A percentile compares a stretch with the other conserved stretches of the same genome.
phyloP scores from a whole-genome alignment of 1,284 basidiomycete species.

The Pseudomicrostroma phylloplanum region DNA sequence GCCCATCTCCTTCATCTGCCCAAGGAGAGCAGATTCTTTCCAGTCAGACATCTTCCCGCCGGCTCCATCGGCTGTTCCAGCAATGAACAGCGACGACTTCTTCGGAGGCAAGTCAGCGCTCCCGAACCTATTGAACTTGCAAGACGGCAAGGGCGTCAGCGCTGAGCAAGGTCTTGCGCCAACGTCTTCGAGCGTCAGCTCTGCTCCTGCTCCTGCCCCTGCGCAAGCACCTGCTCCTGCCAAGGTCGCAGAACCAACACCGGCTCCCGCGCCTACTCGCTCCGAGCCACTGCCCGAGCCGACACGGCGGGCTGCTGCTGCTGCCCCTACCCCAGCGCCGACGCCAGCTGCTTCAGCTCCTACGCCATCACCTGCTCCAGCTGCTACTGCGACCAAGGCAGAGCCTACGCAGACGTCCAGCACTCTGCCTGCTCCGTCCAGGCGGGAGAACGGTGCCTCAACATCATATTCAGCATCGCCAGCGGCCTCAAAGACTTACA shows the following conservation, averaged over 20 bases:
- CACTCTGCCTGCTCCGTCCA: neutral
- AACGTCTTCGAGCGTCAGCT: neutral
- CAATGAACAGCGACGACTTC: conserved; percentile 75
- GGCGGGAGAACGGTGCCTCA: conserved; percentile 6
- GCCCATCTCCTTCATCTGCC: conserved; percentile 87
- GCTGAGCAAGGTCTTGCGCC: neutral
- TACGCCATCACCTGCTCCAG: neutral
- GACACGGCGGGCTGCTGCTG: conserved; percentile 11
- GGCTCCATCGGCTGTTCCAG: conserved; percentile 72
- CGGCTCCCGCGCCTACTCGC: conserved; percentile 14
- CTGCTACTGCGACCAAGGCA: conserved; percentile 3
- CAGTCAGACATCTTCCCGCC: conserved; percentile 92
- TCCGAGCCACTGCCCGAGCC: conserved; percentile 15
- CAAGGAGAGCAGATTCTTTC: conserved; percentile 82
- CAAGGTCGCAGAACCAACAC: neutral
- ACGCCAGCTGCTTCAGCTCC: conserved; percentile 13
- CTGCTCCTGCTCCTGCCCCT: conserved; percentile 13
- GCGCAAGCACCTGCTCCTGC: conserved; percentile 10
- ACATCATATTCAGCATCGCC: conserved; percentile 8
- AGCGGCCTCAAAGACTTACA: neutral
- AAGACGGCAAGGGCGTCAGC: conserved; percentile 35
- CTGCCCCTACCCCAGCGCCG: conserved; percentile 6
- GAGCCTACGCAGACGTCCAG: neutral
- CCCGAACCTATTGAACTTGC: conserved; percentile 61
- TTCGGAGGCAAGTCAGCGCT: conserved; percentile 61